Evolutionary conservation across 306 rosid species (phyloP).

Genomic region (Rosa rugosa): DNA sequence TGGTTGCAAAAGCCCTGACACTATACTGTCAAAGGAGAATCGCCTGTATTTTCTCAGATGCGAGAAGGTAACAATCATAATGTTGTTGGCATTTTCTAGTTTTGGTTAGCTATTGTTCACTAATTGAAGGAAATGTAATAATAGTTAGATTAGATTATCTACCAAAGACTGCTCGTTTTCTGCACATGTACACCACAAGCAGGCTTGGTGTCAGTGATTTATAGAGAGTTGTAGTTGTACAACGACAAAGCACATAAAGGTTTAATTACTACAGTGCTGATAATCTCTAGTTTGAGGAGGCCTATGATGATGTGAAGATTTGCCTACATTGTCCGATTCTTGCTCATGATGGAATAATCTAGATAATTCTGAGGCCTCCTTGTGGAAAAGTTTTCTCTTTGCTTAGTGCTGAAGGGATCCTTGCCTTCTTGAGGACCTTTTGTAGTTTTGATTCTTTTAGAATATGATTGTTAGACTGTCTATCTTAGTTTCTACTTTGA

Average conservation of each 20-base stretch:
- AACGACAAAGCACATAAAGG: not conserved
- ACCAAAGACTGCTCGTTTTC: not conserved
- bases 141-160: not conserved
- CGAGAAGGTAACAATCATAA: conserved; percentile 63
- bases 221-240: not conserved
- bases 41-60: conserved; percentile 97
- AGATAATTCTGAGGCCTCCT: conserved; percentile 31
- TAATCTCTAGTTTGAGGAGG: conserved; percentile 12
- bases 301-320: conserved; percentile 23
- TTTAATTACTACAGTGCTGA: not conserved
- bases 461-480: not conserved
- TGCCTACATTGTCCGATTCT: conserved; percentile 36
- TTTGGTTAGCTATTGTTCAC: not conserved
- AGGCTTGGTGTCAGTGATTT: not conserved
- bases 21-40: conserved; percentile 91
- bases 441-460: not conserved
- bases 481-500: not conserved
- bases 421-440: not conserved
- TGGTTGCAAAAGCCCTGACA: conserved; percentile 67
- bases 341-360: conserved; percentile 15
- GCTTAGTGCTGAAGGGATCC: conserved; percentile 4
- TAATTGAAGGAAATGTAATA: not conserved
- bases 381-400: not conserved
- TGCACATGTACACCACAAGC: not conserved
- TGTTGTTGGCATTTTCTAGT: not conserved